phyloP scores from a whole-genome alignment of 176 grass and related monocot genomes.

The Elymus sibiricus region DNA sequence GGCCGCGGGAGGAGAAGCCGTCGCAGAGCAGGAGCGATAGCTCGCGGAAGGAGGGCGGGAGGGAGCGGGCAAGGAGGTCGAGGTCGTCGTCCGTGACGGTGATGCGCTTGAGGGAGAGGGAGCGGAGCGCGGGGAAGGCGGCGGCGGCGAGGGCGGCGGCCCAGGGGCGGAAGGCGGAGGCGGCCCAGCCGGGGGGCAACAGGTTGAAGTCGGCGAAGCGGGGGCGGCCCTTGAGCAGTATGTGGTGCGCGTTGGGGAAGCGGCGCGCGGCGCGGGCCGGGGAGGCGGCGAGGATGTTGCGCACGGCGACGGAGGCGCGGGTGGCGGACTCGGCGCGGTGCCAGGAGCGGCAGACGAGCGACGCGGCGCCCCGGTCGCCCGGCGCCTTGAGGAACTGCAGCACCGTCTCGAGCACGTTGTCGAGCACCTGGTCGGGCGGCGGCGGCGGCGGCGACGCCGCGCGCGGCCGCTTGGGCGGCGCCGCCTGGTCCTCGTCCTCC shows the following conservation, averaged over 20 bases:
- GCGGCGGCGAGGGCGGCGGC: conserved; percentile 41
- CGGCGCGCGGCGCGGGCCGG: conserved; percentile 57
- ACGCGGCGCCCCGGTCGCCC: conserved; percentile 69
- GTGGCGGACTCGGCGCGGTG: conserved; percentile 76
- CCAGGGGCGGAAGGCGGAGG: conserved; percentile 67
- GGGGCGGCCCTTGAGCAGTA: conserved; percentile 83
- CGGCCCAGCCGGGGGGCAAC: conserved; percentile 75
- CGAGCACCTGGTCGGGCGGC: conserved; percentile 80
- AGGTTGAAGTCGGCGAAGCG: conserved; percentile 94
- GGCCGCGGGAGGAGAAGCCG: conserved; percentile 75
- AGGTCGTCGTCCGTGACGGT: conserved; percentile 83
- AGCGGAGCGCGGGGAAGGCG: conserved; percentile 41
- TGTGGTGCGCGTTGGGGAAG: conserved; percentile 51
- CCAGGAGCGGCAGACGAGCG: conserved; percentile 86
- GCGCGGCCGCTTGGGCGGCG: conserved; percentile 19
- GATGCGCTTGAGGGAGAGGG: conserved; percentile 82
- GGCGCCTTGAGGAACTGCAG: conserved; percentile 73
- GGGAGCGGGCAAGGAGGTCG: conserved; percentile 46
- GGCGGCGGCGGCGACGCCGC: conserved; percentile 50
- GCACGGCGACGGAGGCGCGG: conserved; percentile 52
- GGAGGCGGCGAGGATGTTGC: conserved; percentile 77
- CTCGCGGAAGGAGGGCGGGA: conserved; percentile 52
- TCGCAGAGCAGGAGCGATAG: conserved; percentile 87
- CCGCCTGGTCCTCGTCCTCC: conserved; percentile 61
- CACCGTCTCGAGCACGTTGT: conserved; percentile 94